Conservation (phyloP, 225 moss, liverwort and hornwort genomes). For the Ulota crispa region DNA sequence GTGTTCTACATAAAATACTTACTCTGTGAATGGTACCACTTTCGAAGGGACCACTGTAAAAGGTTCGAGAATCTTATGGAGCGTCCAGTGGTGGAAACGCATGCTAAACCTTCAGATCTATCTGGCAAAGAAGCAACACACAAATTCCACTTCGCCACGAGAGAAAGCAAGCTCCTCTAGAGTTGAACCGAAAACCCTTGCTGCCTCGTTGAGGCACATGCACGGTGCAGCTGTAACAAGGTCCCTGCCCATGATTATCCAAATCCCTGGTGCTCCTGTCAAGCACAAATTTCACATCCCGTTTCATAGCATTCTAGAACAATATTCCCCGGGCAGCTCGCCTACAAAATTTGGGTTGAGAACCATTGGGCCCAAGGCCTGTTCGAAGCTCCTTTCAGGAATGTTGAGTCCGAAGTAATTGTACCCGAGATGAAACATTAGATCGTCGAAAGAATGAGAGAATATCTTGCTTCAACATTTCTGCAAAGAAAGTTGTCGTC, state of each 20-base stretch:
- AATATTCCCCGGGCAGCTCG: neutral
- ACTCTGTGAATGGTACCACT: neutral
- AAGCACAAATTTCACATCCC: conserved; percentile 53
- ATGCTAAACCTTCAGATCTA: conserved; percentile 48
- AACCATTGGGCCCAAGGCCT: neutral
- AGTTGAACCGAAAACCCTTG: conserved; percentile 42
- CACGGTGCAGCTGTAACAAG: conserved; percentile 62
- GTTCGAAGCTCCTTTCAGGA: neutral
- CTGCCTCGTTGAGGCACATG: conserved; percentile 42
- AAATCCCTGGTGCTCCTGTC: conserved; percentile 45
- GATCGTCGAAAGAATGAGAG: conserved; percentile 61
- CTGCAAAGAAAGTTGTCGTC: neutral
- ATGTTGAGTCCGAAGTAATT: conserved; percentile 29
- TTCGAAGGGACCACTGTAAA: neutral
- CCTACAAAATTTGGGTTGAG: neutral
- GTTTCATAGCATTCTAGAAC: neutral
- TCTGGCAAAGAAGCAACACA: conserved; percentile 57
- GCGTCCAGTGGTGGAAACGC: conserved; percentile 37
- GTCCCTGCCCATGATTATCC: conserved; percentile 66
- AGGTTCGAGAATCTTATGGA: neutral
- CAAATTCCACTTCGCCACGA: conserved; percentile 56
- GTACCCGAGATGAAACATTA: conserved; percentile 64
- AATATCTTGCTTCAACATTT: conserved; percentile 23
- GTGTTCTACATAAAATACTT: neutral
- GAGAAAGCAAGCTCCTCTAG: conserved; percentile 70